These are phyloP conservation scores for Podila epicladia DNA, from an alignment of 192 early-diverging fungal genomes.

Conservation along the genomic window DNA sequence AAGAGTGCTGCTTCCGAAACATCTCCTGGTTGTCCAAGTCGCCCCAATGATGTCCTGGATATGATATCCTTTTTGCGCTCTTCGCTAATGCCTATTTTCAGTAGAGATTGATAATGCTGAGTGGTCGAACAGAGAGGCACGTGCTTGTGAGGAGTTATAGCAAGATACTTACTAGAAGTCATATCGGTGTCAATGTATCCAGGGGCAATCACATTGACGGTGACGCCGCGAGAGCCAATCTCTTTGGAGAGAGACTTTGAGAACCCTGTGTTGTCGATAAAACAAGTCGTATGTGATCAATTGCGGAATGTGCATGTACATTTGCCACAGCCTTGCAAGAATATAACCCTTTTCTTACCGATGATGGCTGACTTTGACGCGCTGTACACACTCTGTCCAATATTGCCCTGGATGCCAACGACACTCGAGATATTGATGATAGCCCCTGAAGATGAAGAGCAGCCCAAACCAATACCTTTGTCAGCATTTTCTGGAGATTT, in stretches of 20 bases:
- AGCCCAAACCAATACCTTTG: not conserved
- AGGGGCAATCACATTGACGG: slow-evolving; percentile 87
- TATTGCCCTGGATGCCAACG: slow-evolving; percentile 77
- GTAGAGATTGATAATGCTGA: not conserved
- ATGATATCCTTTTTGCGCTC: slow-evolving; percentile 54
- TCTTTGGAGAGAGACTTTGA: slow-evolving; percentile 87
- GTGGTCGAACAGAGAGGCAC: no score
- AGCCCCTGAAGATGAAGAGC: slow-evolving; percentile 54
- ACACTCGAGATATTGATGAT: slow-evolving; percentile 92
- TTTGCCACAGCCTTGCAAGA: not conserved
- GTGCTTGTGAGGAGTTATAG: no score
- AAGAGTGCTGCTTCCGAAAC: slow-evolving; percentile 69
- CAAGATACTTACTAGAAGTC: slow-evolving; percentile 60
- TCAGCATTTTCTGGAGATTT: not conserved
- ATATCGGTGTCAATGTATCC: slow-evolving; percentile 90
- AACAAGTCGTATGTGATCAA: not conserved
- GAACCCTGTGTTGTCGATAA: slow-evolving; percentile 62
- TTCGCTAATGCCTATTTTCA: slow-evolving; percentile 49
- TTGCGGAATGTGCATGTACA: not conserved
- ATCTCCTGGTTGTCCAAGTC: slow-evolving; percentile 68
- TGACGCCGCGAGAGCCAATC: slow-evolving; percentile 71
- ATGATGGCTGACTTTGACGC: slow-evolving; percentile 89
- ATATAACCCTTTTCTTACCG: slow-evolving; percentile 51
- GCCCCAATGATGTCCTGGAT: slow-evolving; percentile 58
- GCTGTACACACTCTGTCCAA: slow-evolving; percentile 79